Evolutionary conservation across 257 asterid species (phyloP), one percentile per base, ranked within the genome.

Genomic region (Solanum sejunctum): DNA sequence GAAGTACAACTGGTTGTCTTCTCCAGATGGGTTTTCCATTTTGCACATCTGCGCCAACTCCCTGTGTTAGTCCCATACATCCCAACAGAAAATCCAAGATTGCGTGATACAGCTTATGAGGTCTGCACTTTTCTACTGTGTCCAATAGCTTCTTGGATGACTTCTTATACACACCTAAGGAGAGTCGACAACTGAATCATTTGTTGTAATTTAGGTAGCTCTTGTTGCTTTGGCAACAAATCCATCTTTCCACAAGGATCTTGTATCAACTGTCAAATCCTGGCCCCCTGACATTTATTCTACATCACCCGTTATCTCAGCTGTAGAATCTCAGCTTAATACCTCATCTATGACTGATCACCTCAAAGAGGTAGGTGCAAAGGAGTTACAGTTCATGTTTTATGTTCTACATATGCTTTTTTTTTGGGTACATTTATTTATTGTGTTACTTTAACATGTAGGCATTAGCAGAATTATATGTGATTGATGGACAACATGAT

Each of bases 21-120:
- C 66, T 85, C 72, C 91, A 97, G 99, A 89, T 95, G 99, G 99
- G 97, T 97, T 88, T 95, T 95, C 88, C 99, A 97, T 89, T 97
- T 97, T 82, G 99, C 99, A 84, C 99, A 97, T 88, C 97, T 97
- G 81, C 99, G 98, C 54, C 99, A 97, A 85, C 99, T 97, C 90
- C 99, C 96, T 78, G 95, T 93, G 86, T 86, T 97, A 89, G 99
- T 95, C 86, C 98, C 99, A n/a, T 93, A 93, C 87, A 95, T 97
- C 78, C 99, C 99, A 26, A 93, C 98, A 72, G 98, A 97, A 86
- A 93, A 93, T 87, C 99, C 99, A 85, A 94, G 92, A 88, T 92
- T 97, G 84, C 96, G 99, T 23, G 98, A 97, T 91, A 95, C 98
- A 85, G 99, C 97, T 86, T 97, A 97, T 85, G 99, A 97, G 98